Conservation (phyloP, 768 basidiomycete genomes). For the Galerina marginata region DNA sequence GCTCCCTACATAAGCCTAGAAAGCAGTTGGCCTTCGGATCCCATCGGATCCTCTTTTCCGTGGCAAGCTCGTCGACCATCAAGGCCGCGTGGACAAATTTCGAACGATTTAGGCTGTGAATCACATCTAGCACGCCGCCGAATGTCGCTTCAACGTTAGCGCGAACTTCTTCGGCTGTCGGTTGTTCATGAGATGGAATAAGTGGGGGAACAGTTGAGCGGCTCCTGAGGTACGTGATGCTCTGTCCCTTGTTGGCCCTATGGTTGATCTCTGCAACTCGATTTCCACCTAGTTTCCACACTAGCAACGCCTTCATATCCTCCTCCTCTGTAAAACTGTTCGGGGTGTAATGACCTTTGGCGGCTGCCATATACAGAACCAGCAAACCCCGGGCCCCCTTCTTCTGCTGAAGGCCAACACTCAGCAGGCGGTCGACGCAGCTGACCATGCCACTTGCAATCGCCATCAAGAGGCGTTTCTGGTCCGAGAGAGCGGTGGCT, state of each 20-base stretch:
- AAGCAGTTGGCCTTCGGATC: constrained; percentile 9
- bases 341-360: constrained; percentile 25
- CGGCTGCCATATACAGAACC: constrained; percentile 5
- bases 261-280: constrained; percentile 30
- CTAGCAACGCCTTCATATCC: constrained; percentile 19
- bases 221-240: constrained; percentile 17
- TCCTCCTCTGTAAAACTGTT: constrained; percentile 32
- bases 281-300: constrained; percentile 29
- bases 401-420: constrained; percentile 18
- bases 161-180: not conserved
- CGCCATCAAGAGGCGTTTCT: constrained; percentile 27
- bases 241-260: constrained; percentile 21
- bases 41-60: constrained; percentile 30
- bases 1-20: constrained; percentile 31
- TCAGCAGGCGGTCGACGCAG: constrained; percentile 22
- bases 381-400: constrained; percentile 18
- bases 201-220: constrained; percentile 19
- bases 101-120: not conserved
- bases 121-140: not conserved
- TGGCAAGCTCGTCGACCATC: constrained; percentile 36
- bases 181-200: not conserved
- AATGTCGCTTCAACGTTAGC: not conserved
- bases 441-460: constrained; percentile 27
- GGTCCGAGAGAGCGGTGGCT: constrained; percentile 17
- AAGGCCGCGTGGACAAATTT: constrained; percentile 2